Conservation (phyloP, 768 basidiomycete species). For the Boletus reticulatus region DNA sequence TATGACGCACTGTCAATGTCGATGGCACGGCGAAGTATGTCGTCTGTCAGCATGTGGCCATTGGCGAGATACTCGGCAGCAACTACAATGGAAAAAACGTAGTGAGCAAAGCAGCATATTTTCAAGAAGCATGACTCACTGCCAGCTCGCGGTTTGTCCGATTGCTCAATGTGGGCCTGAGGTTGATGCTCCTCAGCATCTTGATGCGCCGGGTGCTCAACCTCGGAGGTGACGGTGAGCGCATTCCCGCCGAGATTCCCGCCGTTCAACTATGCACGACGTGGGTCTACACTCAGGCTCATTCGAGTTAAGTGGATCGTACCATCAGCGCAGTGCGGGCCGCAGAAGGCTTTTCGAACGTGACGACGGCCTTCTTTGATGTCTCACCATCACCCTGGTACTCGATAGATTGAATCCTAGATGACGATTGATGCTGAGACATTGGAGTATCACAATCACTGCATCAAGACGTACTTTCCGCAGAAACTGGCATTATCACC, state of each 20-base stretch:
- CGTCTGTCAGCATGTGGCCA: slow-evolving; percentile 82
- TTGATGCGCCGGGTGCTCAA: slow-evolving; percentile 54
- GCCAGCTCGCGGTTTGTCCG: slow-evolving; percentile 88
- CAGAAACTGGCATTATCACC: slow-evolving; percentile 60
- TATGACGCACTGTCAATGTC: slow-evolving; percentile 62
- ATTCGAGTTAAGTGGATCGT: background rate
- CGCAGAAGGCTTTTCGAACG: slow-evolving; percentile 81
- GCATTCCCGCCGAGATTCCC: slow-evolving; percentile 72
- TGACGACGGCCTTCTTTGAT: slow-evolving; percentile 58
- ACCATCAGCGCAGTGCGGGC: slow-evolving; percentile 88
- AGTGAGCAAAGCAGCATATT: too few relatives aligned
- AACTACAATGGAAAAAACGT: slow-evolving; percentile 40
- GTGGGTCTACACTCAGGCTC: background rate
- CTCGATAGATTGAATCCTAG: slow-evolving; percentile 68
- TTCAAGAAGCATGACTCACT: slow-evolving; percentile 43
- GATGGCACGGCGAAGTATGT: slow-evolving; percentile 74
- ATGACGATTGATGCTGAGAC: background rate
- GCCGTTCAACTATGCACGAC: slow-evolving; percentile 56
- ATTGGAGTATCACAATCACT: background rate
- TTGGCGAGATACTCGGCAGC: slow-evolving; percentile 92
- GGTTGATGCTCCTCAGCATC: slow-evolving; percentile 33
- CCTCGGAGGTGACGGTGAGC: slow-evolving; percentile 70
- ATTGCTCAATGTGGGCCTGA: slow-evolving; percentile 56
- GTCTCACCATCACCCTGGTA: slow-evolving; percentile 40
- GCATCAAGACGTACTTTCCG: slow-evolving; percentile 56